These are phyloP conservation scores for Eragrostis tef DNA, from an alignment of 202 grass and related monocot genomes.

Conservation along the genomic window DNA sequence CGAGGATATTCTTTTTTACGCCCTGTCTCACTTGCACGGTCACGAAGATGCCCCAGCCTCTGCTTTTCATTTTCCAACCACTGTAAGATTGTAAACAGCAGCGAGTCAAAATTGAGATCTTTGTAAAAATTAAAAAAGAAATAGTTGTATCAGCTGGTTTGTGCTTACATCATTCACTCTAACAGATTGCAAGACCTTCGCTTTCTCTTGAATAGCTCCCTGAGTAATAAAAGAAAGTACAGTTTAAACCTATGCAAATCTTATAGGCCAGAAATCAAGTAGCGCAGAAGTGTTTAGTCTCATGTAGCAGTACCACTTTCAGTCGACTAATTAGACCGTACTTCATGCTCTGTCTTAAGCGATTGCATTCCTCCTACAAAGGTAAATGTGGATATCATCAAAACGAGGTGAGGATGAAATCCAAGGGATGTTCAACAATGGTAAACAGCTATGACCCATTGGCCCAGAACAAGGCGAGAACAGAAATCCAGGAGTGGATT, in stretches of 20 bases:
- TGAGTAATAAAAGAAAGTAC: slow-evolving; percentile 47
- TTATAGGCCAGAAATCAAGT: slow-evolving; percentile 35
- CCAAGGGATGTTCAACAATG: slow-evolving; percentile 6
- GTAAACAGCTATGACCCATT: slow-evolving; percentile 4
- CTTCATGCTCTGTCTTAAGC: slow-evolving; percentile 91
- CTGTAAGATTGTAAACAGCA: slow-evolving; percentile 50
- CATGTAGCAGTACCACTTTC: slow-evolving; percentile 83
- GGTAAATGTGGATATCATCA: slow-evolving; percentile 50
- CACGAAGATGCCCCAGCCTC: slow-evolving; percentile 82
- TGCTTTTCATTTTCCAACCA: slow-evolving; percentile 89
- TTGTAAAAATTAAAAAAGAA: slow-evolving; percentile 4
- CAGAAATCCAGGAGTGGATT: not conserved
- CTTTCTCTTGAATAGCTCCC: slow-evolving; percentile 84
- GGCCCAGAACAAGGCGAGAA: slow-evolving; percentile 25
- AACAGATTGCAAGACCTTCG: slow-evolving; percentile 72
- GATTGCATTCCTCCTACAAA: slow-evolving; percentile 90
- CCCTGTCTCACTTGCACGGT: slow-evolving; percentile 97
- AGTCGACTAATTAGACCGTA: slow-evolving; percentile 70
- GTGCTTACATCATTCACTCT: slow-evolving; percentile 85
- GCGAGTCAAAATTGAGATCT: slow-evolving; percentile 37
- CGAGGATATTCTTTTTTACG: slow-evolving; percentile 99
- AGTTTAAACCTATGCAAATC: slow-evolving; percentile 46
- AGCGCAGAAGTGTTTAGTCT: slow-evolving; percentile 39
- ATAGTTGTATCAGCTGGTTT: slow-evolving; percentile 14
- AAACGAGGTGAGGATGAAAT: slow-evolving; percentile 35